Base-by-base conservation (phyloP, 2,329 filamentous ascomycete genomes). In the Pseudocercospora fuligena region DNA sequence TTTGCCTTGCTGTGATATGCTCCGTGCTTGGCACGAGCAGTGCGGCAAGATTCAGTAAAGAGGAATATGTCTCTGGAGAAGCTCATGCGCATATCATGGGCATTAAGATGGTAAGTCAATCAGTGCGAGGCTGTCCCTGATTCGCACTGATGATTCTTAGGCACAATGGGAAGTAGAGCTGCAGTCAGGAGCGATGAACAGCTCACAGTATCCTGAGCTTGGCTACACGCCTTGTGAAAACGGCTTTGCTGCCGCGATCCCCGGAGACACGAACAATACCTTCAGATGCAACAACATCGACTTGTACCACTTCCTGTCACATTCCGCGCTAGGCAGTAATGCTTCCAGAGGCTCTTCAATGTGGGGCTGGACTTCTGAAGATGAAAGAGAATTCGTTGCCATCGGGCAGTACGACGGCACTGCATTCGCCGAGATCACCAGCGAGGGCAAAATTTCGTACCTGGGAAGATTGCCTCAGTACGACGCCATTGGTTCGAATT, bases 401-500 rank as follows among this genome's bases (percentile, higher is more conserved):
- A 84, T 87, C 65, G 84, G 83, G 0, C 85, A 87, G 69, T 80
- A 80, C 43, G 85, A 87, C 69, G 85, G 85, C 14, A 80, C 84
- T 23, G 83, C 84, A 2, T 87, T 87, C 69, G 81, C 82, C 36
- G 85, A 87, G 73, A 81, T 87, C 74, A 82, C 77, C 56, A 75
- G 77, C 16, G 80, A 81, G 61, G 85, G 85, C 63, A 85, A 85
- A 72, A 78, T 87, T 23, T 72, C 79, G 23, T 86, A 87, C 73
- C 80, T 87, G 8, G 85, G 84, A n/a, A 82, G 84, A 16, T 79
- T 86, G 2, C 84, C 84, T 11, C 82, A 84, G 57, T 80, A 80
- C 64, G 79, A 79, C 33, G 77, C 80, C 46, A 80, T 80, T 54
- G 81, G 82, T 19, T 78, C 80, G 33, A 67, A 67, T 21, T 87